phyloP scores from a whole-genome alignment of 805 yeast genomes.

The Soucietia sequanensis region DNA sequence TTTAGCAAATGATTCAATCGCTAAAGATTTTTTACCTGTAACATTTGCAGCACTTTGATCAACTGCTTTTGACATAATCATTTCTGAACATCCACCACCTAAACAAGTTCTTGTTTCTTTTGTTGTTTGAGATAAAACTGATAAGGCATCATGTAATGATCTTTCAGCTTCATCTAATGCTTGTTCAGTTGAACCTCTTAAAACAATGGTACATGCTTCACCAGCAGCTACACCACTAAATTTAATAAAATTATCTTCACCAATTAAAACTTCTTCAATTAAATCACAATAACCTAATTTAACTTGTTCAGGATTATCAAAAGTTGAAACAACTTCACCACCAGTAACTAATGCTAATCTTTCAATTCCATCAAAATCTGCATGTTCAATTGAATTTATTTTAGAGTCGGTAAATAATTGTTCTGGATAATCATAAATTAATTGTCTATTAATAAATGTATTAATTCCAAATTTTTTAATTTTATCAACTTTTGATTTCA shows the following conservation, averaged over 20 bases:
- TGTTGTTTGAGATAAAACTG: constrained; percentile 93
- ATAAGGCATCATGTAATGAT: constrained; percentile 87
- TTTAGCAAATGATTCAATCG: constrained; percentile 90
- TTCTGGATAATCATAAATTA: constrained; percentile 98
- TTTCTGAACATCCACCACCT: constrained; percentile 90
- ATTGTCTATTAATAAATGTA: constrained; percentile 92
- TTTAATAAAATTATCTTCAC: constrained; percentile 86
- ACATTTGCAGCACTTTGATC: constrained; percentile 89
- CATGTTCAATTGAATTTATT: constrained; percentile 93
- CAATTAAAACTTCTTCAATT: constrained; percentile 90
- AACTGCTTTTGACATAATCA: constrained; percentile 96
- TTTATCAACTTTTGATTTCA: constrained; percentile 85
- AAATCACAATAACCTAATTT: constrained; percentile 83
- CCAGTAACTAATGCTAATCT: constrained; percentile 95
- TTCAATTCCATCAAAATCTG: constrained; percentile 97
- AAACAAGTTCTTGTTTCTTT: constrained; percentile 86
- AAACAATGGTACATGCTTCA: constrained; percentile 92
- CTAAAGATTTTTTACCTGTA: constrained; percentile 89
- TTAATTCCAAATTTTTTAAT: constrained; percentile 85
- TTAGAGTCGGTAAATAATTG: constrained; percentile 85
- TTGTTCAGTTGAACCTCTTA: constrained; percentile 59
- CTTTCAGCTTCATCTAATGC: constrained; percentile 49
- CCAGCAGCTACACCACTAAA: constrained; percentile 96
- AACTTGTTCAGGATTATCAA: constrained; percentile 86
- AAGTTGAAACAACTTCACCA: constrained; percentile 96